These are phyloP conservation scores for Zymoseptoria tritici DNA, from an alignment of 2,329 filamentous ascomycete genomes.

Conservation along the genomic window DNA sequence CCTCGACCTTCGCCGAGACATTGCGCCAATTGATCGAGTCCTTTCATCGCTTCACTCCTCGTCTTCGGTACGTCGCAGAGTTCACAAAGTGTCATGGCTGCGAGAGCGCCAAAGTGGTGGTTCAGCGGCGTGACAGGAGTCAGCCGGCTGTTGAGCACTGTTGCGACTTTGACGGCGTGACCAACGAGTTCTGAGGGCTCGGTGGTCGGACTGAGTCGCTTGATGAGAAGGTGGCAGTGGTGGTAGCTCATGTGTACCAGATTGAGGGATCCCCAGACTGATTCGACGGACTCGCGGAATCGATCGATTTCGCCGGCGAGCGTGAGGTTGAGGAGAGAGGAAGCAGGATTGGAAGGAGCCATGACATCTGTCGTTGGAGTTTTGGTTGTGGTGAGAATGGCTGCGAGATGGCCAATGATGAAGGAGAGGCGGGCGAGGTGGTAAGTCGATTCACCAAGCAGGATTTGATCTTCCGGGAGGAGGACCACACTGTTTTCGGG, in stretches of 20 bases:
- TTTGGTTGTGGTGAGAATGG: conserved; percentile 40
- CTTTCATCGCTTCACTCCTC: conserved; percentile 49
- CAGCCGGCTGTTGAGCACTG: conserved; percentile 50
- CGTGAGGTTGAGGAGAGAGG: conserved; percentile 42
- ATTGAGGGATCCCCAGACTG: conserved; percentile 44
- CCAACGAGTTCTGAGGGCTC: conserved; percentile 53
- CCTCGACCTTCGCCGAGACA: conserved; percentile 39
- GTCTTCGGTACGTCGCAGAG: conserved; percentile 50
- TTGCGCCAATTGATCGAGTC: conserved; percentile 52
- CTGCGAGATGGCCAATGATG: conserved; percentile 50
- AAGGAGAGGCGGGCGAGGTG: conserved; percentile 57
- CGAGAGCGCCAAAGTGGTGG: conserved; percentile 58
- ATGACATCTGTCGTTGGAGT: conserved; percentile 39
- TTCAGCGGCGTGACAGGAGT: conserved; percentile 56
- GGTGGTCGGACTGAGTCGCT: conserved; percentile 51
- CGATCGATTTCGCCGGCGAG: conserved; percentile 55
- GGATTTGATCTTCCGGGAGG: conserved; percentile 49
- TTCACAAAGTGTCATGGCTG: conserved; percentile 54
- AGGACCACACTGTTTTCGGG: conserved; percentile 56
- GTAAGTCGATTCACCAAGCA: conserved; percentile 58
- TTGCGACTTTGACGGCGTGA: conserved; percentile 52
- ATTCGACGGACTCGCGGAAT: conserved; percentile 57
- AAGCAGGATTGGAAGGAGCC: conserved; percentile 34
- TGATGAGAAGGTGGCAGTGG: conserved; percentile 59
- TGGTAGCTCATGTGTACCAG: conserved; percentile 63